phyloP scores from a whole-genome alignment of 305 asterid species.

The Solanum hybrid region DNA sequence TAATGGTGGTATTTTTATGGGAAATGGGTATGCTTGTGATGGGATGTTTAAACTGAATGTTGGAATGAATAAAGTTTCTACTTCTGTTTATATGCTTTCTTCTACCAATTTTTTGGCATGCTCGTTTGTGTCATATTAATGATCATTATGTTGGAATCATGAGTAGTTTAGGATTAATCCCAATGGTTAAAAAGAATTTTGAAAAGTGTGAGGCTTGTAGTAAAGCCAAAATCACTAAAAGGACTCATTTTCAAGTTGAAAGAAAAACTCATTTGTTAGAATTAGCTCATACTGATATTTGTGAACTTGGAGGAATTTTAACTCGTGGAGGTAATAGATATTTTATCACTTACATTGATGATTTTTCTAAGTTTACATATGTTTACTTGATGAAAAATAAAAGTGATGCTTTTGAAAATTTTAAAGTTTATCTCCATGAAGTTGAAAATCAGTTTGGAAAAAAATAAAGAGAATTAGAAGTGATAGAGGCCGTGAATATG shows the following conservation, averaged over 20 bases:
- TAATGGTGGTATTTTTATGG: background rate
- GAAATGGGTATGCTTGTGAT: background rate
- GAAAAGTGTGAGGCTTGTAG: background rate
- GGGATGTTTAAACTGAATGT: background rate
- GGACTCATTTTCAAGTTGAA: background rate
- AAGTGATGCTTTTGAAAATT: background rate
- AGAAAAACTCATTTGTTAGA: background rate
- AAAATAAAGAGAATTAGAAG: background rate
- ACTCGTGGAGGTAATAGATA: background rate
- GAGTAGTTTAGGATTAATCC: background rate
- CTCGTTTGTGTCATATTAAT: background rate
- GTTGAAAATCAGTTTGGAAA: background rate
- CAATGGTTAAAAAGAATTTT: background rate
- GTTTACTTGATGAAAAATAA: background rate
- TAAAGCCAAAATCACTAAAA: background rate
- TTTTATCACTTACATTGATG: background rate
- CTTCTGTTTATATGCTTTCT: background rate
- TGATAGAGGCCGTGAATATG: background rate
- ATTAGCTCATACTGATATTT: too few species aligned
- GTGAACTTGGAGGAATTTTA: background rate
- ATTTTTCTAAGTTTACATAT: background rate
- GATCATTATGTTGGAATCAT: background rate
- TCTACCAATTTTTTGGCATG: background rate
- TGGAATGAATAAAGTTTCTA: background rate
- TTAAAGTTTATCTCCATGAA: background rate